A percentile compares a stretch with the other conserved stretches of the same genome.
Conservation (phyloP, 768 basidiomycete genomes). For the Boletus bicolor region DNA sequence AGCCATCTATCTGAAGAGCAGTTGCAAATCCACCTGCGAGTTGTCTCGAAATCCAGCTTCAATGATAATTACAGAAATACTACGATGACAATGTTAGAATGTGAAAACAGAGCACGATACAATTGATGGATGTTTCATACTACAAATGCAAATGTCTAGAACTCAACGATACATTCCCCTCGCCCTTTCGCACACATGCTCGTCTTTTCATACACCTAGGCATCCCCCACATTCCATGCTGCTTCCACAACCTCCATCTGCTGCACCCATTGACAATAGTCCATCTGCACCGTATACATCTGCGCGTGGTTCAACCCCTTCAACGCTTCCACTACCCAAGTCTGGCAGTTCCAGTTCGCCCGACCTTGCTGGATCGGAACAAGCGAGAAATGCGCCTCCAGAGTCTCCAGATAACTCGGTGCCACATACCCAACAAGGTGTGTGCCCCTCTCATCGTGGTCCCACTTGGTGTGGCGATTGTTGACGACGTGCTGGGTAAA, state of each 20-base stretch:
- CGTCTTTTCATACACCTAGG: neutral
- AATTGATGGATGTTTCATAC: neutral
- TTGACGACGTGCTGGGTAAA: slow-evolving; percentile 14
- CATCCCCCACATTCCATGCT: slow-evolving; percentile 7
- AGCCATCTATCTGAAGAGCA: no score
- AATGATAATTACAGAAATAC: neutral
- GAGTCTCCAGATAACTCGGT: neutral
- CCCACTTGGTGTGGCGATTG: slow-evolving; percentile 14
- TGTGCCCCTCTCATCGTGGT: slow-evolving; percentile 6
- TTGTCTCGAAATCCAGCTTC: no score
- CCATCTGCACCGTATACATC: slow-evolving; percentile 19
- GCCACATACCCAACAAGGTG: slow-evolving; percentile 15
- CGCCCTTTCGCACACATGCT: neutral
- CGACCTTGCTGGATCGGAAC: slow-evolving; percentile 11
- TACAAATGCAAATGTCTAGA: neutral
- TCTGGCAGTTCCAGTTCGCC: slow-evolving; percentile 19
- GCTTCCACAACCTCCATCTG: slow-evolving; percentile 17
- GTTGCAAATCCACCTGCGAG: no score
- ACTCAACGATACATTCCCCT: neutral
- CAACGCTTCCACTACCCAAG: slow-evolving; percentile 20
- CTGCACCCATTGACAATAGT: slow-evolving; percentile 4
- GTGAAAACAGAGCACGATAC: neutral
- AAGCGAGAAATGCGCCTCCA: slow-evolving; percentile 12
- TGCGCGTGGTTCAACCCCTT: slow-evolving; percentile 9
- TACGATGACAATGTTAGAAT: neutral